These are phyloP conservation scores for Agrocybe praecox DNA, from an alignment of 768 basidiomycete genomes.

Conservation along the genomic window DNA sequence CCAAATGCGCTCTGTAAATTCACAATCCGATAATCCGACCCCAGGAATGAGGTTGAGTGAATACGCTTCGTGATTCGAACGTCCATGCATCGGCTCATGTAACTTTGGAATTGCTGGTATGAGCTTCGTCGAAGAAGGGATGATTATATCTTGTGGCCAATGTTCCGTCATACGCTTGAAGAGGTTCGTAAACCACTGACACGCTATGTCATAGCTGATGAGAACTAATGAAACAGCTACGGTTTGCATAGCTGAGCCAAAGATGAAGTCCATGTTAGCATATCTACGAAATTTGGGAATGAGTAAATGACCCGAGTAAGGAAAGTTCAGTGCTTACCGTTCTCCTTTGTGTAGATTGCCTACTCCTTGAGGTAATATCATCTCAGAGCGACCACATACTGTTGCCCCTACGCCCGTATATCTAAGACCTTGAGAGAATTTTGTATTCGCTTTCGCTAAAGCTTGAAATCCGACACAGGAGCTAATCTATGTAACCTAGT, in stretches of 20 bases:
- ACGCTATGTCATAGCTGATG: not conserved
- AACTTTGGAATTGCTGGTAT: not conserved
- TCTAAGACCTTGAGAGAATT: too few relatives aligned
- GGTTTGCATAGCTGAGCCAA: not conserved
- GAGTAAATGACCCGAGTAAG: too few relatives aligned
- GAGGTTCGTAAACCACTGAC: not conserved
- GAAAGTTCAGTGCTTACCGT: too few relatives aligned
- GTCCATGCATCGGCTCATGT: not conserved
- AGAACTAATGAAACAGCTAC: not conserved
- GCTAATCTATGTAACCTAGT: too few relatives aligned
- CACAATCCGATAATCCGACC: not conserved
- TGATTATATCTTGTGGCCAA: not conserved
- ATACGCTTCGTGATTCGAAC: not conserved
- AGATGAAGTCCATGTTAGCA: not conserved
- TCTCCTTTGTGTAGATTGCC: too few relatives aligned
- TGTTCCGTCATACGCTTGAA: not conserved
- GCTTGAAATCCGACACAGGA: too few relatives aligned
- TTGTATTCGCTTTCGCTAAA: too few relatives aligned
- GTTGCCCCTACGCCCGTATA: too few relatives aligned
- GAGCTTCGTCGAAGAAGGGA: not conserved
- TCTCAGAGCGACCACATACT: too few relatives aligned
- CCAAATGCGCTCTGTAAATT: not conserved
- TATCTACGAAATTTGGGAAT: not conserved
- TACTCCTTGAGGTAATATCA: too few relatives aligned
- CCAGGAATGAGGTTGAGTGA: not conserved